phyloP scores from a whole-genome alignment of 441 rosid species.

The Aleurites moluccanus region DNA sequence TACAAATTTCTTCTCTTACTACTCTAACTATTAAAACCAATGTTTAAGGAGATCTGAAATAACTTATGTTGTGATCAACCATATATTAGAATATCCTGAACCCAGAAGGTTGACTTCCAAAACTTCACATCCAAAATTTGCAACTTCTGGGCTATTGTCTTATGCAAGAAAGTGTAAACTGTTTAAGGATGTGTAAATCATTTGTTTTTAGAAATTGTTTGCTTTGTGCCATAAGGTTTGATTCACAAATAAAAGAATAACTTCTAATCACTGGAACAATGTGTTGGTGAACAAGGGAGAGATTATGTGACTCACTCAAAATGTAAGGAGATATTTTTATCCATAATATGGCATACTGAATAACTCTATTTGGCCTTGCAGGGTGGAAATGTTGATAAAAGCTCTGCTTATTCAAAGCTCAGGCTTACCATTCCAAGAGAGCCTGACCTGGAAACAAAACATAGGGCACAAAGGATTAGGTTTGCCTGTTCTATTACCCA shows the following conservation, averaged over 20 bases:
- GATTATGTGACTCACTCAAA: background rate
- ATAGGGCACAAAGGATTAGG: conserved; percentile 82
- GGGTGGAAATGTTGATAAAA: conserved; percentile 52
- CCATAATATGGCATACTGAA: background rate
- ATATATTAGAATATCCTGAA: background rate
- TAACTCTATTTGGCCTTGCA: conserved; percentile 36
- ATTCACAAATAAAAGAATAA: background rate
- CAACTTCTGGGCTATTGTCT: background rate
- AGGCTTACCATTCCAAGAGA: conserved; percentile 86
- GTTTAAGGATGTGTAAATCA: background rate
- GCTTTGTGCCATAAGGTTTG: background rate
- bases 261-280: background rate
- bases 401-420: conserved; percentile 36
- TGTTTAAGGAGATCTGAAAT: background rate
- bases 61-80: background rate
- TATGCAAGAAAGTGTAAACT: background rate
- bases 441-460: conserved; percentile 86
- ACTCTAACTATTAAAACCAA: background rate
- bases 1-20: background rate
- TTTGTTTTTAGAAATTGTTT: background rate
- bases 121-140: background rate
- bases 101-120: background rate
- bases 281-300: background rate
- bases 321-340: background rate
- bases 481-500: conserved; percentile 19